phyloP scores from a whole-genome alignment of 176 grass and related monocot genomes.

The Rhynchospora tenuis region DNA sequence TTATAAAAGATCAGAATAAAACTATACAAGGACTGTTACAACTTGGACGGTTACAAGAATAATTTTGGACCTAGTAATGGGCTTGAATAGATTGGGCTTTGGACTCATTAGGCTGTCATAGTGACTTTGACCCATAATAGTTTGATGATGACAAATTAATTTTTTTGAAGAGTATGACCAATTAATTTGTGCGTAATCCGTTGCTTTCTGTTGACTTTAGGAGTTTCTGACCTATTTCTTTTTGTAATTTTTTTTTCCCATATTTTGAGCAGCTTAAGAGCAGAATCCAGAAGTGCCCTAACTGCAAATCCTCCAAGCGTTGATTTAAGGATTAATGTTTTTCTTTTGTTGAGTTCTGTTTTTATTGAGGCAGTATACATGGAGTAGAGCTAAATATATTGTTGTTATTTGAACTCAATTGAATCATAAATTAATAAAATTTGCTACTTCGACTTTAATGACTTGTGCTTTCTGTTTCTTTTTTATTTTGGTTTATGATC shows the following conservation, averaged over 20 bases:
- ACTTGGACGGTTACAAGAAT: not conserved
- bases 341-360: slow-evolving; percentile 19
- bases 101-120: not conserved
- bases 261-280: slow-evolving; percentile 8
- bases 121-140: not conserved
- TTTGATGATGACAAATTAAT: not conserved
- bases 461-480: not conserved
- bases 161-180: too few species aligned
- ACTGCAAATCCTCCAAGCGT: not conserved
- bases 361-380: not conserved
- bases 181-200: not conserved
- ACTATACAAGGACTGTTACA: too few species aligned
- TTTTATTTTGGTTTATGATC: not conserved
- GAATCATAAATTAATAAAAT: slow-evolving; percentile 19
- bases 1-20: not conserved
- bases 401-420: not conserved
- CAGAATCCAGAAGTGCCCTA: too few species aligned
- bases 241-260: not conserved
- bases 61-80: not conserved
- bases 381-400: not conserved
- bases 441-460: not conserved
- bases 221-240: not conserved
- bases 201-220: not conserved
- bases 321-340: not conserved
- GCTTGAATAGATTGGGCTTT: not conserved